Evolutionary conservation across 2,329 filamentous ascomycete species (phyloP).

Genomic region (Daldinia sp.): DNA sequence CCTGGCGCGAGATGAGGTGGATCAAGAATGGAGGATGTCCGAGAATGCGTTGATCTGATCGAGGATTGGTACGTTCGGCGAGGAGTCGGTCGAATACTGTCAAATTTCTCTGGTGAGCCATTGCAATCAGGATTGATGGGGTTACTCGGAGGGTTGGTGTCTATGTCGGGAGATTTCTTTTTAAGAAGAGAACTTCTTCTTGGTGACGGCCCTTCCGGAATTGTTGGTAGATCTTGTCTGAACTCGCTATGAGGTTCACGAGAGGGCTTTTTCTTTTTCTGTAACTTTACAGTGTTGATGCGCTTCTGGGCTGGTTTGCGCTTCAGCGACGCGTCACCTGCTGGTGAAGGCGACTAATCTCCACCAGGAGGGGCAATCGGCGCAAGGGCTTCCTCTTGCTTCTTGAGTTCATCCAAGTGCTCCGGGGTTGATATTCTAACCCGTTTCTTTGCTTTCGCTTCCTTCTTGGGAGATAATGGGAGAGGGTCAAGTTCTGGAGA

Average conservation of each 20-base stretch:
- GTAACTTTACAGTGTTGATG: slow-evolving; percentile 63
- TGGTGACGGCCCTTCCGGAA: slow-evolving; percentile 64
- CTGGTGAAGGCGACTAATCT: slow-evolving; percentile 32
- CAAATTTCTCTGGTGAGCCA: slow-evolving; percentile 57
- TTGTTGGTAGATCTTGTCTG: slow-evolving; percentile 59
- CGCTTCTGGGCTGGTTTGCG: slow-evolving; percentile 47
- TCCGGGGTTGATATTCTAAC: slow-evolving; percentile 53
- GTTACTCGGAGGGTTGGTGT: slow-evolving; percentile 30
- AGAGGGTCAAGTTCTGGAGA: slow-evolving; percentile 46
- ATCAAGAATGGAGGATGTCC: slow-evolving; percentile 66
- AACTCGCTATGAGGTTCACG: slow-evolving; percentile 52
- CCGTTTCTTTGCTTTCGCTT: slow-evolving; percentile 41
- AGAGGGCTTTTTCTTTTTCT: slow-evolving; percentile 56
- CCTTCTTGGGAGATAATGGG: slow-evolving; percentile 45
- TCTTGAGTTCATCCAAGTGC: slow-evolving; percentile 53
- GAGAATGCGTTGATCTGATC: slow-evolving; percentile 60
- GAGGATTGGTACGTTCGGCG: slow-evolving; percentile 67
- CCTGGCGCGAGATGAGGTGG: slow-evolving; percentile 71
- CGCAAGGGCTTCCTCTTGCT: slow-evolving; percentile 55
- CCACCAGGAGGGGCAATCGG: slow-evolving; percentile 37
- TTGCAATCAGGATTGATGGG: slow-evolving; percentile 43
- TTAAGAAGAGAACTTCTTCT: slow-evolving; percentile 55
- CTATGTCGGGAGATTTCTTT: slow-evolving; percentile 45
- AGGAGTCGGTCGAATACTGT: slow-evolving; percentile 60
- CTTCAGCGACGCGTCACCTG: slow-evolving; percentile 37